Base-by-base conservation (phyloP, 768 basidiomycete species). In the Dacryopinax primogenitus region DNA sequence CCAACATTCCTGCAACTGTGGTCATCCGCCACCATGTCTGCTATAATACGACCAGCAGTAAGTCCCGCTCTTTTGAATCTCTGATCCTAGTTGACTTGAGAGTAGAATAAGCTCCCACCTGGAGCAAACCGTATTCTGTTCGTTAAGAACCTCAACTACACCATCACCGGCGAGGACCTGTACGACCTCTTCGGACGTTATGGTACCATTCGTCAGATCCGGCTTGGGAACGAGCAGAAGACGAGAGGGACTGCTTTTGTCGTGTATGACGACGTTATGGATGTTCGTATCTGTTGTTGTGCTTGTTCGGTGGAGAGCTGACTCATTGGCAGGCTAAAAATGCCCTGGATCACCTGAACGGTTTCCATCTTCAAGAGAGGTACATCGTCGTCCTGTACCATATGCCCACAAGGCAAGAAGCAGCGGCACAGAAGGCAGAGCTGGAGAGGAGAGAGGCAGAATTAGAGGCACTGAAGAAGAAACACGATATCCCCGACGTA, bases 341-440 rank as follows among this genome's bases (percentile, higher is more conserved):
- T 72, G 95, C 95, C 0, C 83, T 96, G 65, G 94, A 94, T 73
- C 93, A 96, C 75, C 76, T 98, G 72, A 98, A 98, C 70, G 95
- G 95, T 47, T 99, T 99, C 78, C 95, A 99, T 78, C 75, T 99
- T 66, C 92, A 93, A 78, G 95, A 96, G 76, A 88, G 95, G 28
- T 99, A 98, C 76, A 95, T 99, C 63, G 95, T 99, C 65, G 95
- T 98, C 9, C 78, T 97, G 32, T 98, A 95, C 72, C 94, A 98
- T 73, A 95, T 97, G 86, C 92, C 93, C 36, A 87, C 92, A n/a
- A 91, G 93, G 75, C 92, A 94, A 72, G 92, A 94, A 71, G 92
- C 92, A 1, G 91, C 92, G 0, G 87, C 91, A 6, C 88, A 88
- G 15, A 96, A 96, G 73, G 90, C 91, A 23, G 95, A 98, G 70